Evolutionary conservation across 148 eudicot genomes (phyloP), one percentile per base, ranked within the genome.

Genomic region (Persicaria tinctoria): DNA sequence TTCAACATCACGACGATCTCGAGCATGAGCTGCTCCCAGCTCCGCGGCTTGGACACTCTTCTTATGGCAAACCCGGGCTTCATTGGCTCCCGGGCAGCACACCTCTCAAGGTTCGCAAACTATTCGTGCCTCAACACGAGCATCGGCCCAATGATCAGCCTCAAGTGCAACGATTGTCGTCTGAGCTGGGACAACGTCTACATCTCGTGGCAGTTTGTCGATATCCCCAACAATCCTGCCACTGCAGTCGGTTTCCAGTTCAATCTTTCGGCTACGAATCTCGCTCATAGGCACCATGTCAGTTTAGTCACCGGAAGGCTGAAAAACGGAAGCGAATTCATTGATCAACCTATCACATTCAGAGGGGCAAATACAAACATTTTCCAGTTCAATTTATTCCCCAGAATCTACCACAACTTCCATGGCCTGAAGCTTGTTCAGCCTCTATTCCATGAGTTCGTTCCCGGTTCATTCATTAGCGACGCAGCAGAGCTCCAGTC

Each of bases 1-100:
- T 92, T 95, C 83, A 95, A 90, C 78, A 86, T 95, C 63, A 95
- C 98, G 13, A 82, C 93, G 49, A 77, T 95, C 74, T 95, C 97
- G 68, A 77, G 85, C 27, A 92, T 95, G 97, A 95, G 86, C 73
- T 95, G 98, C 73, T 83, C 89, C 45, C 88, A 95, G 56, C 76
- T 95, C 57, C 89, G 88, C n/a, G 87, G 87, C 77, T 85, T 92
- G 68, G 89, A 81, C 60, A 87, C 91, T 50, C 60, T 90, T 57
- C 82, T 78, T 23, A 53, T 81, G 66, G 97, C 97, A 74, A 87
- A 83, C 81, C 93, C 98, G 2, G 91, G 90, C 11, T 85, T 81
- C 66, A 74, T 90, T 79, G 97, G 88, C 74, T 79, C 78, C 50
- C 82, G 97, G 66, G 66, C 78, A 16, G 75, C 82, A 68, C 79